Conservation (phyloP, 208 protist species). For the Angomonas ambiguus region DNA sequence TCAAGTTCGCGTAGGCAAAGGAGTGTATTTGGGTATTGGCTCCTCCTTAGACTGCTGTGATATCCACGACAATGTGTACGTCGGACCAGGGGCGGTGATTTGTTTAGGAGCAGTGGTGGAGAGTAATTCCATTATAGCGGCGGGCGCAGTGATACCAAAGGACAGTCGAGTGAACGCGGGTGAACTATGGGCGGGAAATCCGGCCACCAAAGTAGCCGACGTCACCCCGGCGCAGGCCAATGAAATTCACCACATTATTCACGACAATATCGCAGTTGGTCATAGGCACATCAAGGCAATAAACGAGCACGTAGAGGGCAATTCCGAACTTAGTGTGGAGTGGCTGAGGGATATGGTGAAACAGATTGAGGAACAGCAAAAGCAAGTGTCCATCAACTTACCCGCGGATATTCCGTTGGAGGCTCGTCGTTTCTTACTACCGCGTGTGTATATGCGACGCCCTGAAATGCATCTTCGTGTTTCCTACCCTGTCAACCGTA, state of each 20-base stretch:
- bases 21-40: conserved; percentile 60
- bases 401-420: conserved; percentile 83
- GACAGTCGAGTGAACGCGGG: conserved; percentile 77
- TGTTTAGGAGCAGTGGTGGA: conserved; percentile 80
- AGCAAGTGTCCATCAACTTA: conserved; percentile 70
- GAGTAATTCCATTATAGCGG: conserved; percentile 78
- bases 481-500: conserved; percentile 83
- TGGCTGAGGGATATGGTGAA: conserved; percentile 62
- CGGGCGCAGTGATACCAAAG: conserved; percentile 79
- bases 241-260: conserved; percentile 68
- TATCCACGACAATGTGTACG: conserved; percentile 80
- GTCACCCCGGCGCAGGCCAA: conserved; percentile 62
- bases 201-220: conserved; percentile 82
- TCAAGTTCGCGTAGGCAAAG: conserved; percentile 61
- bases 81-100: conserved; percentile 76
- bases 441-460: conserved; percentile 82
- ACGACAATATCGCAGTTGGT: conserved; percentile 46
- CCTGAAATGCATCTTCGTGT: conserved; percentile 87
- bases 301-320: conserved; percentile 63
- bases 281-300: conserved; percentile 65
- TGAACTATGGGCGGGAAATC: conserved; percentile 90
- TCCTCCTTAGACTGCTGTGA: conserved; percentile 79
- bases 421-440: conserved; percentile 74
- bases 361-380: conserved; percentile 80
- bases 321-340: conserved; percentile 49